Evolutionary conservation across 192 early-diverging fungal species (phyloP), one percentile per base, ranked within the genome.

Genomic region (Diversispora eburnea): DNA sequence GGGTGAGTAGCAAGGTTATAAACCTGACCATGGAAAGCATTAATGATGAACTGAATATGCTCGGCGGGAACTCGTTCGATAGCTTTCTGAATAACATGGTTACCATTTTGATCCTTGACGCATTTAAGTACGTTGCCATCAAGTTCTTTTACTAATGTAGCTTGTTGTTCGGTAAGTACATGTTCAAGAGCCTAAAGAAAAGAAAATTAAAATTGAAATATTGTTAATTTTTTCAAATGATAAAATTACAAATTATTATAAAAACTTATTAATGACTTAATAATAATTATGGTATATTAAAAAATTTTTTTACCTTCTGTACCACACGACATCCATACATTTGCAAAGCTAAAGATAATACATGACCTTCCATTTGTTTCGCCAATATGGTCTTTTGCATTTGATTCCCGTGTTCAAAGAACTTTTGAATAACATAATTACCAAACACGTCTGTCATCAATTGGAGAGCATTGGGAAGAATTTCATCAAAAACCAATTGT

Each of bases 241-340:
- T 51, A 12, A 4, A 5, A 17, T 54, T 7, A 65, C 42, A 45
- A 10, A 42, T 12, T 45, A 33, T 33, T 33, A 33, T 33, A 33
- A 33, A 33, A 1, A 33, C 0, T 33, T 33, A 33, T 33, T 1
- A 33, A 33, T 33, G 25, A 33, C 2, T 33, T 33, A 33, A 33
- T 33, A 33, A 33, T 33, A 33, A 33, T 33, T 33, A 33, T 33
- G 25, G 25, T 33, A 33, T 33, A 33, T 15, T 41, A 43, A 20
- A 43, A 20, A 57, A 42, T 19, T 43, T 42, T n/a, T 12, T 17
- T 45, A 84, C 87, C 87, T 99, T 99, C 79, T 99, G 97, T 41
- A 99, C 96, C 8, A 99, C 97, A 46, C 97, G 91, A 77, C 97
- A 99, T 4, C 97, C 97, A 79, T 99, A 99, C 97, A 99, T 99